These are phyloP conservation scores for Synchytrium microbalum DNA, from an alignment of 371 early-diverging fungal genomes.

Conservation along the genomic window DNA sequence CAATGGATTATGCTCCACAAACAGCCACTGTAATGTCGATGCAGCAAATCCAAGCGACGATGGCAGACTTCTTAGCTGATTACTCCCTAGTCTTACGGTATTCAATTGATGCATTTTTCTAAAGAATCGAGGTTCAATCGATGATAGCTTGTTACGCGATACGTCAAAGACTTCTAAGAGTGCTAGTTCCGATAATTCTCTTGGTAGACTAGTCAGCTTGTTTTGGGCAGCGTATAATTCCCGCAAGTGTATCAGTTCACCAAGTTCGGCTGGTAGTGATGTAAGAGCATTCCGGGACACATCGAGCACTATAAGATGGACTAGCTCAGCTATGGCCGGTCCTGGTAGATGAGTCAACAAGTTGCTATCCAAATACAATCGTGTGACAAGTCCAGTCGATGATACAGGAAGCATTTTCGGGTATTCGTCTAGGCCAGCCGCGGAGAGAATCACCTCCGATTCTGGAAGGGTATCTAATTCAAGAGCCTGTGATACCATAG, in stretches of 20 bases:
- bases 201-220: not conserved
- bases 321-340: conserved; percentile 1
- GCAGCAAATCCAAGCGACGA: too few species aligned
- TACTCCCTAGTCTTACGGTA: not conserved
- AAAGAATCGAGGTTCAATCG: not conserved
- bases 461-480: too few species aligned
- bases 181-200: not conserved
- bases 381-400: not conserved
- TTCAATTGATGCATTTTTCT: not conserved
- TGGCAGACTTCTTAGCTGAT: not conserved
- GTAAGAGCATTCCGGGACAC: conserved; percentile 39
- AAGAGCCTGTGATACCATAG: too few species aligned
- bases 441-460: too few species aligned
- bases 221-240: not conserved
- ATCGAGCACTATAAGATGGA: conserved; percentile 43
- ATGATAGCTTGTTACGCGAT: not conserved
- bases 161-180: not conserved
- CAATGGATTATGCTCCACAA: not conserved
- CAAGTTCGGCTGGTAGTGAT: not conserved
- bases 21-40: not conserved
- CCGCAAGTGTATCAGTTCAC: not conserved
- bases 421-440: too few species aligned
- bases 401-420: not conserved
- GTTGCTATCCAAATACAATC: not conserved
- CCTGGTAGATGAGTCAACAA: not conserved